phyloP scores from a whole-genome alignment of 352 stramenopile genomes.

The Pythium folliculosum region DNA sequence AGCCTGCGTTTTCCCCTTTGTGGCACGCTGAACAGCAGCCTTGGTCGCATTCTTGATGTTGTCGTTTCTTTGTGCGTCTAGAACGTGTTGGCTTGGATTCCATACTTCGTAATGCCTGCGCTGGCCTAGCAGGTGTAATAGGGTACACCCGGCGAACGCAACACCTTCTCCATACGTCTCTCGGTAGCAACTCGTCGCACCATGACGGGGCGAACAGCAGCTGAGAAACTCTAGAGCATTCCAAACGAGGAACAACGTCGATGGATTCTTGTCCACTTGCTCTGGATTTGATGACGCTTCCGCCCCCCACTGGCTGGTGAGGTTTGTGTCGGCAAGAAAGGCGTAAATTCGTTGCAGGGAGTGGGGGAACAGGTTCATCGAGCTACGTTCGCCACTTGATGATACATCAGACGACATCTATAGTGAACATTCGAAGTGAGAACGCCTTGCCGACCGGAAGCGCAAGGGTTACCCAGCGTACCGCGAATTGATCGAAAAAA shows the following conservation, averaged over 20 bases:
- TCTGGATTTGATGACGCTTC: constrained; percentile 39
- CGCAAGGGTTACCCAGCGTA: constrained; percentile 11
- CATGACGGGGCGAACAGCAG: constrained; percentile 32
- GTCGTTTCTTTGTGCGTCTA: constrained; percentile 46
- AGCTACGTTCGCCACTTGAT: background rate
- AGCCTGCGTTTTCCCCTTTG: constrained; percentile 10
- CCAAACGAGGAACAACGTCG: constrained; percentile 68
- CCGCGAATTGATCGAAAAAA: constrained; percentile 39
- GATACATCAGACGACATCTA: background rate
- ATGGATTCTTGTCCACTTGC: constrained; percentile 38
- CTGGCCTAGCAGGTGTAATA: constrained; percentile 61
- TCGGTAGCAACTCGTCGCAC: constrained; percentile 17
- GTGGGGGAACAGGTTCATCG: constrained; percentile 1
- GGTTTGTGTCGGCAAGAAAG: constrained; percentile 36
- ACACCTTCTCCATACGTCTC: constrained; percentile 61
- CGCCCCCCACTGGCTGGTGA: constrained; percentile 46
- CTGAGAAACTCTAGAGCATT: constrained; percentile 64
- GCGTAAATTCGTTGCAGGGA: constrained; percentile 11
- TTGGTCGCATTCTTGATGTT: constrained; percentile 19
- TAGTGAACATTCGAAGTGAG: no score
- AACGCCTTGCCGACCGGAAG: no score
- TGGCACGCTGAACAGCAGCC: constrained; percentile 18
- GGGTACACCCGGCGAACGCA: constrained; percentile 54
- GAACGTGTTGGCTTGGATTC: constrained; percentile 61
- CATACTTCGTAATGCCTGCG: constrained; percentile 57